Evolutionary conservation across 2,329 filamentous ascomycete genomes (phyloP).

Genomic region (Emericellopsis cladophorae): DNA sequence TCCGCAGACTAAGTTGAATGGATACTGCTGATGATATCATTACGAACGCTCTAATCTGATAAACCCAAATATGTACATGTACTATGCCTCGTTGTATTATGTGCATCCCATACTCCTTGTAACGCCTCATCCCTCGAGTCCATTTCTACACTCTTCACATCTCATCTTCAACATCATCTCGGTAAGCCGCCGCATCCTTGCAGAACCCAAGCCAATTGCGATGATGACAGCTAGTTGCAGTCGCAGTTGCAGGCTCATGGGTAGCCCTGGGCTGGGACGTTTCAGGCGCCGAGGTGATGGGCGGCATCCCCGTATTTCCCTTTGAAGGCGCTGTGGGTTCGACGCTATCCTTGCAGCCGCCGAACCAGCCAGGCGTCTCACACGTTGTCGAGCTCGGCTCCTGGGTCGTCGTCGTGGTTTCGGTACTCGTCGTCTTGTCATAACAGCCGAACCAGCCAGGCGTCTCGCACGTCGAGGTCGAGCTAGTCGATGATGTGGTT

Average conservation of each 20-base stretch:
- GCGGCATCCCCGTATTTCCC: neutral
- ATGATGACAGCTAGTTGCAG: constrained; percentile 1
- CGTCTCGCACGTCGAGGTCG: constrained; percentile 33
- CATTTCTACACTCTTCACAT: constrained; percentile 5
- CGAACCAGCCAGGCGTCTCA: constrained; percentile 42
- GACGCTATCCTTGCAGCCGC: constrained; percentile 31
- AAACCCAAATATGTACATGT: neutral
- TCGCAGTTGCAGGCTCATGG: neutral
- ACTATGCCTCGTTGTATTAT: constrained; percentile 3
- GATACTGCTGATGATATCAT: neutral
- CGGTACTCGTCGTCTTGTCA: constrained; percentile 14
- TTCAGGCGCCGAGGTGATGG: constrained; percentile 3
- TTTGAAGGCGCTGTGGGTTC: constrained; percentile 6
- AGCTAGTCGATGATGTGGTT: constrained; percentile 16
- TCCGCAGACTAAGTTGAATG: too few species aligned
- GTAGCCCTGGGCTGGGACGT: neutral
- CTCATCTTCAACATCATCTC: constrained; percentile 15
- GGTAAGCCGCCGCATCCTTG: constrained; percentile 19
- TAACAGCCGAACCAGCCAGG: constrained; percentile 49
- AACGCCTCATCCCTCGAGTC: neutral
- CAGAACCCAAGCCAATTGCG: constrained; percentile 4
- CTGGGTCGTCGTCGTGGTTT: constrained; percentile 6
- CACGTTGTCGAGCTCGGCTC: constrained; percentile 20
- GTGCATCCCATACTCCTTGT: constrained; percentile 8
- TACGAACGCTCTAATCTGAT: neutral